phyloP scores from a whole-genome alignment of 2,329 filamentous ascomycete genomes.

The Magnaporthales sp. region DNA sequence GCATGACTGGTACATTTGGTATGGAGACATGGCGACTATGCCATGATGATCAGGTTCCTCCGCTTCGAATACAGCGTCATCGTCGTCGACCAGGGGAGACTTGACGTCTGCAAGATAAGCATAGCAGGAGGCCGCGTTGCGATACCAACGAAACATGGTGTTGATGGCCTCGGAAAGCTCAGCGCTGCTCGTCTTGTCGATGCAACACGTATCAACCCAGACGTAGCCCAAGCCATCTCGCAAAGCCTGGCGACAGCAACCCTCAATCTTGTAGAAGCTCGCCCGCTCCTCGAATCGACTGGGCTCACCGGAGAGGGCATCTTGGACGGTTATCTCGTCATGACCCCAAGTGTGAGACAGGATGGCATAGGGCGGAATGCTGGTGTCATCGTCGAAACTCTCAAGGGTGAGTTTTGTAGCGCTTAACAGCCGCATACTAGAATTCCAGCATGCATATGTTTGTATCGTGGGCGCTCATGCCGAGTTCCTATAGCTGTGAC shows the following conservation, averaged over 20 bases:
- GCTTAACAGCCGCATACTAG: conserved; percentile 12
- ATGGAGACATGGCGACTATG: neutral
- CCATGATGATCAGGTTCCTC: neutral
- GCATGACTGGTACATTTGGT: neutral
- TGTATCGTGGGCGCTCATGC: neutral
- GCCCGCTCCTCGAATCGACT: neutral
- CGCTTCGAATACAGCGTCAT: neutral
- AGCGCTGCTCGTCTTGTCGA: conserved; percentile 24
- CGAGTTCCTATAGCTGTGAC: neutral
- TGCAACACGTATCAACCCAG: conserved; percentile 31
- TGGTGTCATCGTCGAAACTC: conserved; percentile 6
- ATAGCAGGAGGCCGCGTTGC: conserved; percentile 23
- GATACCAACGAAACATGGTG: conserved; percentile 21
- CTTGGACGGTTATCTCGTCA: conserved; percentile 19
- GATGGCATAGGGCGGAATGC: conserved; percentile 20
- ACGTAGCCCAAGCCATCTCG: conserved; percentile 19
- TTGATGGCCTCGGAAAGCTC: conserved; percentile 25
- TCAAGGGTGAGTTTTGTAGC: conserved; percentile 6
- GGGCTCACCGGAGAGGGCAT: conserved; percentile 9
- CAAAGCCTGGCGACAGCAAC: conserved; percentile 13
- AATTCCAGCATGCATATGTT: neutral
- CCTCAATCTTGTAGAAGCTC: conserved; percentile 18
- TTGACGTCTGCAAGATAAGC: conserved; percentile 21
- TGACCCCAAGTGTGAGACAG: conserved; percentile 22
- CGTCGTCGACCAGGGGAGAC: neutral